Evolutionary conservation across 2,329 filamentous ascomycete species (phyloP).

Genomic region (Fusarium mundagurra): DNA sequence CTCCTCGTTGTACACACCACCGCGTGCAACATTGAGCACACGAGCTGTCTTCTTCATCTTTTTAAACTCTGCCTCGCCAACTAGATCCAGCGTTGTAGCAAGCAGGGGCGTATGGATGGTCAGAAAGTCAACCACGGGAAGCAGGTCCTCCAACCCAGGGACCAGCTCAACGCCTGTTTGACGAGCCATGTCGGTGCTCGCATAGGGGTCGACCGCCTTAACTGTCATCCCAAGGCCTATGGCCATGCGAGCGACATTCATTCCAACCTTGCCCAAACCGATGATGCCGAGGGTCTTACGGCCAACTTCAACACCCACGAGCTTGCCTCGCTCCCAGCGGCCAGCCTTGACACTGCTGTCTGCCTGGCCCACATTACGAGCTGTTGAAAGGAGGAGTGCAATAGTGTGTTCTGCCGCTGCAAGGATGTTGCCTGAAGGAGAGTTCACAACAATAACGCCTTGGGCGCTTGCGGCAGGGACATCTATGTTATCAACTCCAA

Average conservation of each 20-base stretch:
- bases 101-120: conserved; percentile 85
- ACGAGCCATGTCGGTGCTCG: conserved; percentile 75
- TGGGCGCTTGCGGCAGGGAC: conserved; percentile 75
- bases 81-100: conserved; percentile 78
- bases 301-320: conserved; percentile 82
- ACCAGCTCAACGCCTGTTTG: conserved; percentile 73
- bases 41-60: conserved; percentile 79
- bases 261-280: conserved; percentile 83
- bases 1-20: conserved; percentile 81
- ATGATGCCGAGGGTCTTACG: conserved; percentile 81
- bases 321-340: conserved; percentile 77
- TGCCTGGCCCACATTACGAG: conserved; percentile 77
- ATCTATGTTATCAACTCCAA: conserved; percentile 86
- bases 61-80: conserved; percentile 72
- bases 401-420: conserved; percentile 84
- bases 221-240: conserved; percentile 82
- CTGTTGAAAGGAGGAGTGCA: conserved; percentile 77
- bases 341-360: conserved; percentile 75
- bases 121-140: conserved; percentile 77
- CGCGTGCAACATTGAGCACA: conserved; percentile 81
- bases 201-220: conserved; percentile 80
- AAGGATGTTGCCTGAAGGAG: conserved; percentile 80
- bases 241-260: conserved; percentile 82
- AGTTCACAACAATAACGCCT: conserved; percentile 84
- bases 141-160: conserved; percentile 64